Evolutionary conservation across 352 stramenopile genomes (phyloP).

Genomic region (Phytopythium ostracodes): DNA sequence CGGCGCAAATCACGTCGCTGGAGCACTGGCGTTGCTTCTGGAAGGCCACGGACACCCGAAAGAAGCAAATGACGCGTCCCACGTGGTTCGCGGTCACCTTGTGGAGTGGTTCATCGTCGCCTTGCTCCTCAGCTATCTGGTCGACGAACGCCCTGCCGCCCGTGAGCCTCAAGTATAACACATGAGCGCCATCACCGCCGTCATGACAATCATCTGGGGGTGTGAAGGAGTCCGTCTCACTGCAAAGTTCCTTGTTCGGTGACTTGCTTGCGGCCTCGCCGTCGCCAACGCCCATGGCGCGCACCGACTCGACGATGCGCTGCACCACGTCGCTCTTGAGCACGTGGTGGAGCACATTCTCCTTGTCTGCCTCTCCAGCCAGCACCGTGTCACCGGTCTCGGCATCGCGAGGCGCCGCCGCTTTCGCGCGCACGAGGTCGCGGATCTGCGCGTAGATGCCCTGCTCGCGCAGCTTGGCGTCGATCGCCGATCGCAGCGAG

Average conservation of each 20-base stretch:
- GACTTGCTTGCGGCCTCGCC: neutral
- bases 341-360: conserved; percentile 46
- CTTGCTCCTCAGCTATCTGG: conserved; percentile 37
- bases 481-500: conserved; percentile 54
- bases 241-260: neutral
- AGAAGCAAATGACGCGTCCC: conserved; percentile 43
- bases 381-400: neutral
- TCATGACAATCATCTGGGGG: neutral
- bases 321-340: conserved; percentile 76
- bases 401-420: conserved; percentile 1
- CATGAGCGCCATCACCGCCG: conserved; percentile 12
- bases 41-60: conserved; percentile 49
- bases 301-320: conserved; percentile 50
- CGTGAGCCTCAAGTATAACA: conserved; percentile 52
- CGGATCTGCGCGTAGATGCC: conserved; percentile 76
- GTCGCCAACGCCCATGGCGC: conserved; percentile 11
- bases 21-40: conserved; percentile 49
- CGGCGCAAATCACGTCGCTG: conserved; percentile 35
- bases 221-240: neutral
- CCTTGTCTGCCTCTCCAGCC: conserved; percentile 3
- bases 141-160: conserved; percentile 73
- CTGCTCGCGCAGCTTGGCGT: conserved; percentile 70
- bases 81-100: conserved; percentile 24
- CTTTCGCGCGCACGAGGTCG: conserved; percentile 42
- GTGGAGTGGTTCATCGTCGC: conserved; percentile 11